These are phyloP conservation scores for Aspergillus ochraceus DNA, from an alignment of 2,329 filamentous ascomycete genomes.

Conservation along the genomic window DNA sequence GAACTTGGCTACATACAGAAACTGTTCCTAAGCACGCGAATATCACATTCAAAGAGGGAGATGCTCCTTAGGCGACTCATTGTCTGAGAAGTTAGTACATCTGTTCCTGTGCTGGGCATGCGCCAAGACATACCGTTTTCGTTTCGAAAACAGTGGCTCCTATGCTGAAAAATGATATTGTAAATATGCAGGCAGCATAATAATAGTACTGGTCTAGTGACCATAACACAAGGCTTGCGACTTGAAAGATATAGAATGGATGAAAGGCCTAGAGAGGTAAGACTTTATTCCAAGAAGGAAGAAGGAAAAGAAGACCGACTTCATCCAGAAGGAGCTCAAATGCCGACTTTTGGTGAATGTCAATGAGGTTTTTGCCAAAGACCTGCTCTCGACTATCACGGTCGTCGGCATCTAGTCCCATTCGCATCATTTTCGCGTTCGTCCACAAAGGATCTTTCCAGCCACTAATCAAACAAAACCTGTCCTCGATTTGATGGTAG, in stretches of 20 bases:
- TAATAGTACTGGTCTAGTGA: conserved; percentile 97
- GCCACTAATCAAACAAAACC: conserved; percentile 79
- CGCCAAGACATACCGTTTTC: conserved; percentile 60
- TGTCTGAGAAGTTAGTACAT: conserved; percentile 53
- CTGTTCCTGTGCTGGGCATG: neutral
- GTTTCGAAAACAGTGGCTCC: conserved; percentile 87
- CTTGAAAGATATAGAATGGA: conserved; percentile 97
- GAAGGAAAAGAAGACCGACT: conserved; percentile 45
- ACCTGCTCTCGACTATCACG: conserved; percentile 78
- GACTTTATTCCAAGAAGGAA: neutral
- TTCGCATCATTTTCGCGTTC: conserved; percentile 70
- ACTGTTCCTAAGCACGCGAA: conserved; percentile 87
- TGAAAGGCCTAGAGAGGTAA: conserved; percentile 69
- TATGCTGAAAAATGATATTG: conserved; percentile 93
- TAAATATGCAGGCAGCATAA: conserved; percentile 90
- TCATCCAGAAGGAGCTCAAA: conserved; percentile 86
- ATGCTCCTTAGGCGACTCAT: conserved; percentile 90
- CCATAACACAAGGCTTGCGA: conserved; percentile 92
- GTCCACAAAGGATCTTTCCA: conserved; percentile 96
- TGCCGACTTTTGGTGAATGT: conserved; percentile 86
- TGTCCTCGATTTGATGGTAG: conserved; percentile 85
- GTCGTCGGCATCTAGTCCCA: conserved; percentile 84
- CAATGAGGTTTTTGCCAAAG: conserved; percentile 87
- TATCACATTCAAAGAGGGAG: conserved; percentile 91
- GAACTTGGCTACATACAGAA: conserved; percentile 67